Evolutionary conservation across 2,329 filamentous ascomycete species (phyloP).

Genomic region (Myriosclerotinia scirpicola): DNA sequence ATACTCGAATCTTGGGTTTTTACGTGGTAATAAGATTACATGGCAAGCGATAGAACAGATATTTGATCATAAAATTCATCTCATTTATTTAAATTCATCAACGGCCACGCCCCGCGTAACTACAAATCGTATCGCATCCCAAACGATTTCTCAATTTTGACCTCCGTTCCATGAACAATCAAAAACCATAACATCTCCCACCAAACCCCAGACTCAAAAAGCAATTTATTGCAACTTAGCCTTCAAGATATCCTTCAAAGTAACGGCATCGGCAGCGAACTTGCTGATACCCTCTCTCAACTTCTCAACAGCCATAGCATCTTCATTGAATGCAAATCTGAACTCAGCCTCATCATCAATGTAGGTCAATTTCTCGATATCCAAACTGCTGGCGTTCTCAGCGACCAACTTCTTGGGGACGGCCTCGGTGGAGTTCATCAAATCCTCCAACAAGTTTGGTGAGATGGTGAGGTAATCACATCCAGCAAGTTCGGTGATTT

Average conservation of each 20-base stretch:
- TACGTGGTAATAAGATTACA: too few relatives aligned
- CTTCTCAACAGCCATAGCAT: conserved; percentile 99
- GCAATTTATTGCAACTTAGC: conserved; percentile 63
- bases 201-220: conserved; percentile 4
- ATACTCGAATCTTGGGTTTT: too few relatives aligned
- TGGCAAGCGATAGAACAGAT: not conserved
- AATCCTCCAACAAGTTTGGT: conserved; percentile 91
- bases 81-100: conserved; percentile 9
- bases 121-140: not conserved
- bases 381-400: conserved; percentile 59
- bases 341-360: conserved; percentile 85
- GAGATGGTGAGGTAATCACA: conserved; percentile 99
- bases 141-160: conserved; percentile 13
- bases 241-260: conserved; percentile 89
- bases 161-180: conserved; percentile 9
- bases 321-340: conserved; percentile 99
- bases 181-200: conserved; percentile 5
- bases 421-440: conserved; percentile 76
- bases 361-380: conserved; percentile 88
- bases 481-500: conserved; percentile 97
- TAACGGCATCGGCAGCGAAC: conserved; percentile 93
- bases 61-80: conserved; percentile 14
- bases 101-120: not conserved
- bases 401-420: conserved; percentile 94
- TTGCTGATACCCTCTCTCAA: conserved; percentile 99